Evolutionary conservation across 495 filamentous ascomycete species (phyloP).

Genomic region (Astrothelium macrocarpum): DNA sequence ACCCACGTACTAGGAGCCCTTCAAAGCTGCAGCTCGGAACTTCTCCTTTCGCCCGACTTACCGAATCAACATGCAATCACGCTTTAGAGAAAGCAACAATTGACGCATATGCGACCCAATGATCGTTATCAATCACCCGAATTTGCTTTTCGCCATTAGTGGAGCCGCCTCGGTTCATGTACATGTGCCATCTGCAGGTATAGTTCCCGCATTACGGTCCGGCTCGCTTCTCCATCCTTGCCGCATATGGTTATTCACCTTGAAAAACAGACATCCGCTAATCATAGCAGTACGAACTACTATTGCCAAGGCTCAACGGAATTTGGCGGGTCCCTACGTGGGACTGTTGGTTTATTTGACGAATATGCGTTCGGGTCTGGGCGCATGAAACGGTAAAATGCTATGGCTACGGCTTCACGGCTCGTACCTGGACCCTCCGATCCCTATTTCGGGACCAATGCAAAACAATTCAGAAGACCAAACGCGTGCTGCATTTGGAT

Average conservation of each 20-base stretch:
- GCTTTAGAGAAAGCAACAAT: neutral
- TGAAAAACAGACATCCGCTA: conserved; percentile 4
- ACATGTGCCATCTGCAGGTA: neutral
- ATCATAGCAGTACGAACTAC: neutral
- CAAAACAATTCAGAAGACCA: neutral
- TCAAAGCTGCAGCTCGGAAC: conserved; percentile 3
- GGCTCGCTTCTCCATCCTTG: neutral
- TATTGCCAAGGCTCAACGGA: conserved; percentile 7
- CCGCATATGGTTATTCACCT: conserved; percentile 1
- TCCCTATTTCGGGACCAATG: neutral
- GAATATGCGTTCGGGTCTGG: neutral
- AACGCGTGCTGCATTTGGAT: neutral
- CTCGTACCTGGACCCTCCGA: neutral
- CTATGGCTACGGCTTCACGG: conserved; percentile 1
- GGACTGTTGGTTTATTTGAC: conserved; percentile 1
- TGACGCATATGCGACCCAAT: neutral
- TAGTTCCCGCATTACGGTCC: neutral
- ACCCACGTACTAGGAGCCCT: neutral
- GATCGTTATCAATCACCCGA: conserved; percentile 2
- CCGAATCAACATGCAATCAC: neutral
- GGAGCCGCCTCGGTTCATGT: neutral
- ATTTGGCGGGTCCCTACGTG: neutral
- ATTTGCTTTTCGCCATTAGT: neutral
- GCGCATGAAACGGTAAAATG: conserved; percentile 2
- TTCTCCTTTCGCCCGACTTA: conserved; percentile 1